Evolutionary conservation across 371 early-diverging fungal genomes (phyloP).

Genomic region (Circinella umbellata): DNA sequence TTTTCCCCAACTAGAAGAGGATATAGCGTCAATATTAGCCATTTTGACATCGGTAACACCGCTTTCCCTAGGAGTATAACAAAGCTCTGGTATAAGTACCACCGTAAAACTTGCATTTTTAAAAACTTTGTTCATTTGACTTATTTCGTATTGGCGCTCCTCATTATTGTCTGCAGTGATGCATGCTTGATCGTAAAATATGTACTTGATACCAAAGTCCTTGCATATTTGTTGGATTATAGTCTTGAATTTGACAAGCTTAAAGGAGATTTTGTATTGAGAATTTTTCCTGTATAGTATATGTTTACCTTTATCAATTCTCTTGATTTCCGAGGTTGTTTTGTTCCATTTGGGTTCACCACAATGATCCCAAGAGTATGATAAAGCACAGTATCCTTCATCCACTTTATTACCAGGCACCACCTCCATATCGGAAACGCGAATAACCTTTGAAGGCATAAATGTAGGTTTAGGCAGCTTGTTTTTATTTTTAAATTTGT

Average conservation of each 20-base stretch:
- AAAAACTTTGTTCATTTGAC: neutral
- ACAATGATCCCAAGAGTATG: no score
- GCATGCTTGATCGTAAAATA: neutral
- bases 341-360: no score
- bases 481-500: no score
- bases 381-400: no score
- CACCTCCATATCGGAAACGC: neutral
- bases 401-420: neutral
- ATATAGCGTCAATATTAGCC: neutral
- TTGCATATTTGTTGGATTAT: no score
- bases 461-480: neutral
- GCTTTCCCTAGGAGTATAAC: neutral
- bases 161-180: neutral
- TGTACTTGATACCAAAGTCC: neutral
- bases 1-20: neutral
- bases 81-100: neutral
- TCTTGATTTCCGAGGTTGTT: no score
- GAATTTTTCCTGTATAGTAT: no score
- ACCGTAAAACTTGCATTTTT: neutral
- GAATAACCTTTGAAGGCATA: neutral
- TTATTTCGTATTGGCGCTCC: neutral
- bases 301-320: no score
- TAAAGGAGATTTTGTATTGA: no score
- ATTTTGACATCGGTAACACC: neutral
- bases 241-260: no score